phyloP scores from a whole-genome alignment of 1,284 basidiomycete genomes.

The Pseudozyma hubeiensis region DNA sequence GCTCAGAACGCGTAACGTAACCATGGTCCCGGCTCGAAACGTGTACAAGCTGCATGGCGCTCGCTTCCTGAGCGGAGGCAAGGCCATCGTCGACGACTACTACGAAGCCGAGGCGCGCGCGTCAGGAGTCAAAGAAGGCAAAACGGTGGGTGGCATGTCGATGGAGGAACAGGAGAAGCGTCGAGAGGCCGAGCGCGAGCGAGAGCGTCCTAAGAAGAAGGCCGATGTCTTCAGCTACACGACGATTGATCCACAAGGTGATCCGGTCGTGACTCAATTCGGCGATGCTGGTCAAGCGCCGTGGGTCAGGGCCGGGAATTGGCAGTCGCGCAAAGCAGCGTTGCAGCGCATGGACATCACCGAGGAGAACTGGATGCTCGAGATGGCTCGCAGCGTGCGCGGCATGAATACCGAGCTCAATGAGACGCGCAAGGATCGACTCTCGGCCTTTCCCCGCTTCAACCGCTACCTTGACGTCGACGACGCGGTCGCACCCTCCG shows the following conservation, averaged over 20 bases:
- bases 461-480: conserved; percentile 42
- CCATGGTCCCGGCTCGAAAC: conserved; percentile 89
- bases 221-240: conserved; percentile 57
- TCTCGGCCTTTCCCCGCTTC: conserved; percentile 51
- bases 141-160: conserved; percentile 58
- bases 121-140: conserved; percentile 64
- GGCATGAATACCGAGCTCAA: conserved; percentile 65
- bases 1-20: conserved; percentile 89
- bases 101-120: conserved; percentile 84
- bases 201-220: conserved; percentile 52
- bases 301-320: conserved; percentile 59
- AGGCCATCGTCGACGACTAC: conserved; percentile 93
- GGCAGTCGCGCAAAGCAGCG: conserved; percentile 49
- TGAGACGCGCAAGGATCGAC: conserved; percentile 55
- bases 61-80: conserved; percentile 86
- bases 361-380: conserved; percentile 67
- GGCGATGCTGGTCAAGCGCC: conserved; percentile 64
- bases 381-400: conserved; percentile 64
- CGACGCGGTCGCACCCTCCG: conserved; percentile 11
- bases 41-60: conserved; percentile 94
- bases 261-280: conserved; percentile 60
- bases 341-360: conserved; percentile 60
- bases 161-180: conserved; percentile 53
- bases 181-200: conserved; percentile 56
- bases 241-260: conserved; percentile 60